phyloP scores from a whole-genome alignment of 495 filamentous ascomycete genomes.

The Hypoxylon perforatum region DNA sequence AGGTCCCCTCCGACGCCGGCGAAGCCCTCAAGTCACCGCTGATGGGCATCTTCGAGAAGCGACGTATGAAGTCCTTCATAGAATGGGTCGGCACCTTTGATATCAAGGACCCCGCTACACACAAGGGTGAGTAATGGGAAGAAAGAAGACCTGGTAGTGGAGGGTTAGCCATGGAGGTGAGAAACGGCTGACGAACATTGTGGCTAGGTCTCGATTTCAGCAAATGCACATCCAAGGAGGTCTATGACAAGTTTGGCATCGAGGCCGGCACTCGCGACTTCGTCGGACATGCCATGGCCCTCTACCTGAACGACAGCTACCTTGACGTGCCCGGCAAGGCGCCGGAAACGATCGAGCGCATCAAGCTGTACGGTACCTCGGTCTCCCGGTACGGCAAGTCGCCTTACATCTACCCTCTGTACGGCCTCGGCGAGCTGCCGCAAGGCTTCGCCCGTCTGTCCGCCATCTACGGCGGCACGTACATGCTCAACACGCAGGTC shows the following conservation, averaged over 20 bases:
- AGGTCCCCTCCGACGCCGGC: slow-evolving; percentile 92
- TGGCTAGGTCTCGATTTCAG: slow-evolving; percentile 79
- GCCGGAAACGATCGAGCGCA: slow-evolving; percentile 88
- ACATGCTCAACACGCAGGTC: slow-evolving; percentile 96
- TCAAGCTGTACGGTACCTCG: slow-evolving; percentile 95
- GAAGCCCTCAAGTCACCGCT: slow-evolving; percentile 93
- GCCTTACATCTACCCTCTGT: slow-evolving; percentile 98
- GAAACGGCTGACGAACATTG: slow-evolving; percentile 7
- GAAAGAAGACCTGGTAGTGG: no score
- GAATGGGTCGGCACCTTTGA: slow-evolving; percentile 96
- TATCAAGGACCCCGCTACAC: slow-evolving; percentile 81
- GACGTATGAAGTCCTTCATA: slow-evolving; percentile 94
- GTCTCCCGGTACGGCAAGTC: slow-evolving; percentile 99
- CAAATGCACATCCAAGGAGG: slow-evolving; percentile 89
- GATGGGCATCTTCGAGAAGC: slow-evolving; percentile 98
- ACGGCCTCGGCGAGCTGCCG: slow-evolving; percentile 95
- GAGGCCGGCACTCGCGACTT: slow-evolving; percentile 95
- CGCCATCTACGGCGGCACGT: slow-evolving; percentile 97
- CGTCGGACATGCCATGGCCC: slow-evolving; percentile 96
- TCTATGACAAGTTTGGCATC: slow-evolving; percentile 96
- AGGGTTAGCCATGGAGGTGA: not conserved
- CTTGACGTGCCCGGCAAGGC: slow-evolving; percentile 77
- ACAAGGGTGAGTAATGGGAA: slow-evolving; percentile 73
- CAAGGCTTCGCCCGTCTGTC: slow-evolving; percentile 98
- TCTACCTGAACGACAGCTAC: slow-evolving; percentile 90